Percentiles rank a stretch among this genome's conserved stretches.
Conservation (phyloP, 805 yeast species). For the Pichia manshurica region DNA sequence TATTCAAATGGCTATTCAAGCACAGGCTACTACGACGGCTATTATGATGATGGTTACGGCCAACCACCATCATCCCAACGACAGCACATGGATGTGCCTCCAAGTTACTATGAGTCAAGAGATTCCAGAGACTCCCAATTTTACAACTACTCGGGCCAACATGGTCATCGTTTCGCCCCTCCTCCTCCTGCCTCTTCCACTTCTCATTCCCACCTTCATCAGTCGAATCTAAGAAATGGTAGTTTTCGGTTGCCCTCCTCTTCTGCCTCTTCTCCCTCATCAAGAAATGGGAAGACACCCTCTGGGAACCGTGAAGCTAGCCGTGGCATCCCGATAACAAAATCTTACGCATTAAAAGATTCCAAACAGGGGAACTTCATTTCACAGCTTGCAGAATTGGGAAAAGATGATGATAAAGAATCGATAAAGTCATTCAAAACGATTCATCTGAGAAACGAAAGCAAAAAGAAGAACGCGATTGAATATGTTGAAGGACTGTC, state of each 20-base stretch:
- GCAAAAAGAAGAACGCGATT: background rate
- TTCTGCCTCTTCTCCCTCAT: too few relatives aligned
- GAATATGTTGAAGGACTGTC: slow-evolving; percentile 9
- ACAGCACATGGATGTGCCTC: background rate
- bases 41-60: background rate
- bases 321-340: slow-evolving; percentile 2
- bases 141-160: background rate
- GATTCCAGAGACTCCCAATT: background rate
- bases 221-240: background rate
- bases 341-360: background rate
- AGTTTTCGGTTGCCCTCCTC: too few relatives aligned
- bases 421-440: slow-evolving; percentile 6
- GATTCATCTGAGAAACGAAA: background rate
- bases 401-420: background rate
- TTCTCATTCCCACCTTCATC: background rate
- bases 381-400: background rate
- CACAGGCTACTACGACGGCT: background rate
- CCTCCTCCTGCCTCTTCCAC: background rate
- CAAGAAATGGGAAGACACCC: too few relatives aligned
- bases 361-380: slow-evolving; percentile 3
- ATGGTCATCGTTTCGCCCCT: background rate
- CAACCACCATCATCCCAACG: background rate
- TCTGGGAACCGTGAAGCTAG: too few relatives aligned
- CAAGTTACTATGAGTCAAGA: background rate
- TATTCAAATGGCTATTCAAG: background rate